These are phyloP conservation scores for Fusarium chlamydosporum DNA, from an alignment of 2,329 filamentous ascomycete genomes.

Conservation along the genomic window DNA sequence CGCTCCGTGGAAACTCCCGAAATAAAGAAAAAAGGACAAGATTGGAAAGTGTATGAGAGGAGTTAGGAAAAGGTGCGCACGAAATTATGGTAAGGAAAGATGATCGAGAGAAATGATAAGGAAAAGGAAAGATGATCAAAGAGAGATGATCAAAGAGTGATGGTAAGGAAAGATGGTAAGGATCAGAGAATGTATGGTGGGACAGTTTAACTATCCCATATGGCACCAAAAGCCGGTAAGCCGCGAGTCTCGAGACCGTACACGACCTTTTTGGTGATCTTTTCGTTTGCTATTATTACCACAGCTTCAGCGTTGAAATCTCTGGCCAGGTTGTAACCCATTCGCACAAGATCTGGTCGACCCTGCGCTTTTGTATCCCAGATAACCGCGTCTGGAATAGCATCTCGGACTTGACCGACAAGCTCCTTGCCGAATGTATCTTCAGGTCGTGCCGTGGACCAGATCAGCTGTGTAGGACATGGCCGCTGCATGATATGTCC, in stretches of 20 bases:
- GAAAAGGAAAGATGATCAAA: conserved; percentile 5
- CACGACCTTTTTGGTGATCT: conserved; percentile 76
- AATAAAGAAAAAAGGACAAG: conserved; percentile 1
- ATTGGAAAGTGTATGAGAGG: neutral
- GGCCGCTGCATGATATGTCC: conserved; percentile 68
- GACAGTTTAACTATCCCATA: conserved; percentile 71
- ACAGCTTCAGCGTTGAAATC: conserved; percentile 76
- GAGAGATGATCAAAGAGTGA: too few species aligned
- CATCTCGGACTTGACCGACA: conserved; percentile 66
- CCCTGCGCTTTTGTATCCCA: conserved; percentile 74
- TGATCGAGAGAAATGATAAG: too few species aligned
- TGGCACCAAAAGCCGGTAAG: conserved; percentile 78
- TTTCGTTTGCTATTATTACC: conserved; percentile 79
- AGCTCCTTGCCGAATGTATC: conserved; percentile 73
- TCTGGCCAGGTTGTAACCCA: conserved; percentile 67
- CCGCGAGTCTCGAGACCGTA: conserved; percentile 76
- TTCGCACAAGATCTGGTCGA: conserved; percentile 68
- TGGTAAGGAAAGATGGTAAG: conserved; percentile 11
- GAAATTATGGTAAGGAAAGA: conserved; percentile 3
- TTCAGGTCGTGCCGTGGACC: conserved; percentile 74
- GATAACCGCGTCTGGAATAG: conserved; percentile 74
- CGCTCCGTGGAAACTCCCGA: neutral
- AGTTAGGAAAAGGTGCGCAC: too few species aligned
- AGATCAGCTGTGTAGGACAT: conserved; percentile 72
- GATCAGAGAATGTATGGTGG: conserved; percentile 5